A percentile compares a stretch with the other conserved stretches of the same genome.
phyloP scores from a whole-genome alignment of 805 yeast species.

The Candida manassasensis region DNA sequence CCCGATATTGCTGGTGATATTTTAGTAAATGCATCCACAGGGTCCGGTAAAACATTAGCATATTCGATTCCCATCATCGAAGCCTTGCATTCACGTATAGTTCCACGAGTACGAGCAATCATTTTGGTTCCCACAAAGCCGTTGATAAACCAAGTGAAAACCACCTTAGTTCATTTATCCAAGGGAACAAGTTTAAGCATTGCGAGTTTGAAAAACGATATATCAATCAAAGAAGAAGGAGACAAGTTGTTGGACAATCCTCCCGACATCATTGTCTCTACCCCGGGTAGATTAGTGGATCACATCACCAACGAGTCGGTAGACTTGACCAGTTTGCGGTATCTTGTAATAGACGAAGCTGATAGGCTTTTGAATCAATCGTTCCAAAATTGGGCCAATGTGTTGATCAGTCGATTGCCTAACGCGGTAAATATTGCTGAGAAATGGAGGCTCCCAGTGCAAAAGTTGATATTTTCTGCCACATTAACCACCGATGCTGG shows the following conservation, averaged over 20 bases:
- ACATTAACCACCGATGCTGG: conserved; percentile 93
- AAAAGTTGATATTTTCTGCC: conserved; percentile 82
- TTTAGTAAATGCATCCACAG: conserved; percentile 90
- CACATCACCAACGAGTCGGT: conserved; percentile 48
- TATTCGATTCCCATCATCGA: conserved; percentile 82
- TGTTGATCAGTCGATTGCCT: conserved; percentile 39
- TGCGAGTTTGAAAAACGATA: conserved; percentile 53
- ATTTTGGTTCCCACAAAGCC: conserved; percentile 89
- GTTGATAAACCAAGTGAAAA: conserved; percentile 73
- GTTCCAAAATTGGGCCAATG: conserved; percentile 87
- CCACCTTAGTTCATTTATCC: conserved; percentile 54
- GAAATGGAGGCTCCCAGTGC: conserved; percentile 35
- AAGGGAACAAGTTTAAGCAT: conserved; percentile 66
- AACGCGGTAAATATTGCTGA: conserved; percentile 19
- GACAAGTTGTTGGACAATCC: conserved; percentile 37
- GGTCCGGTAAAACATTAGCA: conserved; percentile 93
- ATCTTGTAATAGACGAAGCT: conserved; percentile 75
- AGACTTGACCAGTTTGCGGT: conserved; percentile 49
- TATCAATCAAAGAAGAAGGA: conserved; percentile 59
- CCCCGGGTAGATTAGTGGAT: conserved; percentile 84
- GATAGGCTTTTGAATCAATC: conserved; percentile 80
- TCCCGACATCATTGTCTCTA: conserved; percentile 67
- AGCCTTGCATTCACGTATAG: conserved; percentile 53
- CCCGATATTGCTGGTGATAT: conserved; percentile 69
- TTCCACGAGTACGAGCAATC: conserved; percentile 71